Conservation (phyloP, 768 basidiomycete genomes). For the Porphyrellus cyaneotinctus region DNA sequence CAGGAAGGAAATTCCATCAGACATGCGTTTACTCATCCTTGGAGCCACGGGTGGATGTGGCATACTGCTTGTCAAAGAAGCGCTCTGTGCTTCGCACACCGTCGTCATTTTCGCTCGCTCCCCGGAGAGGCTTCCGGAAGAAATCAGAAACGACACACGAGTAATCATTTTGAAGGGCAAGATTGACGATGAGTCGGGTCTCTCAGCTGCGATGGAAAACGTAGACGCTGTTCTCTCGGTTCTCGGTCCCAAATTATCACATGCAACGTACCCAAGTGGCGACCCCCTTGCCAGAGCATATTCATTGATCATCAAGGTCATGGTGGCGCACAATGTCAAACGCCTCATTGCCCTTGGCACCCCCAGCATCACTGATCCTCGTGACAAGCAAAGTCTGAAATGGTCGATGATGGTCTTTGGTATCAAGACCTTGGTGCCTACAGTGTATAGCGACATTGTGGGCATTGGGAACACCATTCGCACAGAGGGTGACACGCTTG, state of each 20-base stretch:
- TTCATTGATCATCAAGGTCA: slow-evolving; percentile 47
- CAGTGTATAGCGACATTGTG: slow-evolving; percentile 66
- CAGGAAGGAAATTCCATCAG: neutral
- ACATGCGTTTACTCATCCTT: slow-evolving; percentile 59
- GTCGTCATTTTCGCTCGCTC: slow-evolving; percentile 62
- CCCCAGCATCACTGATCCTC: slow-evolving; percentile 55
- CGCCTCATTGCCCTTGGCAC: slow-evolving; percentile 68
- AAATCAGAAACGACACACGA: slow-evolving; percentile 41
- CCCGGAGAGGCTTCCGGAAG: slow-evolving; percentile 57
- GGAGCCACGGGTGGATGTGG: slow-evolving; percentile 67
- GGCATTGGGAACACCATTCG: slow-evolving; percentile 57
- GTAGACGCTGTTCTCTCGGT: slow-evolving; percentile 64
- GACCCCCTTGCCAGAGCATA: slow-evolving; percentile 66
- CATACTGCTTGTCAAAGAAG: slow-evolving; percentile 51
- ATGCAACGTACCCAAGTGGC: slow-evolving; percentile 39
- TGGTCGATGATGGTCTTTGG: slow-evolving; percentile 36
- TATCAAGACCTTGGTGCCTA: slow-evolving; percentile 40
- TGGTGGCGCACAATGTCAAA: slow-evolving; percentile 48
- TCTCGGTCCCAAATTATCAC: slow-evolving; percentile 48
- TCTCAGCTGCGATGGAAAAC: slow-evolving; percentile 51
- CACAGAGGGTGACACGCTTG: slow-evolving; percentile 43
- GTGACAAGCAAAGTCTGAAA: slow-evolving; percentile 51
- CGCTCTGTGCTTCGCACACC: slow-evolving; percentile 41
- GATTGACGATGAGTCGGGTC: slow-evolving; percentile 46
- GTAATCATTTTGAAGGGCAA: slow-evolving; percentile 53